phyloP scores from a whole-genome alignment of 768 basidiomycete genomes.

The Coprinopsis cinerea region DNA sequence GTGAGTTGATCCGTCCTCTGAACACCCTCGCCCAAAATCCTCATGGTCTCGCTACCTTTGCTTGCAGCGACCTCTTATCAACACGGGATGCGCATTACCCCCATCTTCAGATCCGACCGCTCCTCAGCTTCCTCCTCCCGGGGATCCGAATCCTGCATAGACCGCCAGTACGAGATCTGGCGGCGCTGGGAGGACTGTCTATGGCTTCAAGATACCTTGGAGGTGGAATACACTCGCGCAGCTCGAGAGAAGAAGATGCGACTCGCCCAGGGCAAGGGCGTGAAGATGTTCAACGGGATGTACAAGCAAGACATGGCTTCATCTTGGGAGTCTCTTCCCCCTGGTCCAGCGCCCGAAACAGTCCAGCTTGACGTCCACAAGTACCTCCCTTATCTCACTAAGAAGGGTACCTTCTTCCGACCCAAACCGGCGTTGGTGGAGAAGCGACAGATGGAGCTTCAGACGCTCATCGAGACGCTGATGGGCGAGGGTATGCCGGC shows the following conservation, averaged over 20 bases:
- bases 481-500: conserved; percentile 58
- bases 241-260: conserved; percentile 65
- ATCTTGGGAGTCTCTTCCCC: conserved; percentile 81
- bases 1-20: conserved; percentile 26
- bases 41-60: neutral
- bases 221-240: conserved; percentile 55
- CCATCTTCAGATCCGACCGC: conserved; percentile 33
- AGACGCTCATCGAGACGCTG: conserved; percentile 50
- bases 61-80: conserved; percentile 43
- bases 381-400: conserved; percentile 60
- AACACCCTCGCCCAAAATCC: conserved; percentile 3
- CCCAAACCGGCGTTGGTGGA: conserved; percentile 61
- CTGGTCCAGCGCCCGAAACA: conserved; percentile 73
- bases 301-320: conserved; percentile 68
- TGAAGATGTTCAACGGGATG: conserved; percentile 63
- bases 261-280: conserved; percentile 65
- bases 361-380: conserved; percentile 66
- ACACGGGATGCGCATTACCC: conserved; percentile 58
- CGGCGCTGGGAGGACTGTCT: conserved; percentile 81
- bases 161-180: conserved; percentile 63
- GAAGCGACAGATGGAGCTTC: conserved; percentile 56
- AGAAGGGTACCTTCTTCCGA: conserved; percentile 69
- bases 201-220: conserved; percentile 65
- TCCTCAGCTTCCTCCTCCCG: too few relatives aligned
- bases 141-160: conserved; percentile 20